These are phyloP conservation scores for Geosmithia flava DNA, from an alignment of 2,329 filamentous ascomycete species.

Conservation along the genomic window DNA sequence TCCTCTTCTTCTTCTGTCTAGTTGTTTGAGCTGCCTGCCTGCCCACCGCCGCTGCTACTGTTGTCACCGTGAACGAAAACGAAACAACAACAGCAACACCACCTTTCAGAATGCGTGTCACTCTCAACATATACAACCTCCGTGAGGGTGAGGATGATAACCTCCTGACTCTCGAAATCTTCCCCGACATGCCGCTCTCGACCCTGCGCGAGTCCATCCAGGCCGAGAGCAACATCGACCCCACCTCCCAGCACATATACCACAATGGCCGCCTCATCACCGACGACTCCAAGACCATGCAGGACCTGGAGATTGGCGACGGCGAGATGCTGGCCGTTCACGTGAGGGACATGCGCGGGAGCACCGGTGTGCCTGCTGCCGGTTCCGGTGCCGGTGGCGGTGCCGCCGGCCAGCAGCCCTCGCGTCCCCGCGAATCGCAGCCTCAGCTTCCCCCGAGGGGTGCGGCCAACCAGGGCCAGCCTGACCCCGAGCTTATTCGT, in stretches of 20 bases:
- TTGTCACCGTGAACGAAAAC: neutral
- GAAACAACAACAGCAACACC: neutral
- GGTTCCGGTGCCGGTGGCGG: no score
- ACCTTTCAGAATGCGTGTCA: conserved; percentile 57
- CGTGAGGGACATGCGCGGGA: conserved; percentile 48
- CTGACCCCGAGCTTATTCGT: conserved; percentile 71
- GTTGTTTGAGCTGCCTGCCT: neutral
- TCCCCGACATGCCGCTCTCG: conserved; percentile 68
- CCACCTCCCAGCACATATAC: conserved; percentile 69
- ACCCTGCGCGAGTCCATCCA: conserved; percentile 82
- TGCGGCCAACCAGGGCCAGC: conserved; percentile 14
- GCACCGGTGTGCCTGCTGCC: conserved; percentile 22
- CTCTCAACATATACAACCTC: conserved; percentile 70
- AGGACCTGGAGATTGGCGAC: conserved; percentile 68
- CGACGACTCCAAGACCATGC: conserved; percentile 69
- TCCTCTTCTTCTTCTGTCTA: neutral
- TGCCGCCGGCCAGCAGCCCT: conserved; percentile 7
- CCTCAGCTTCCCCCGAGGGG: conserved; percentile 13
- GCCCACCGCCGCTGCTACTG: neutral
- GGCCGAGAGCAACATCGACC: conserved; percentile 65
- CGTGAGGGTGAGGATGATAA: conserved; percentile 57
- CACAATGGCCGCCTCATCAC: conserved; percentile 75
- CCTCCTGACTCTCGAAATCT: conserved; percentile 71
- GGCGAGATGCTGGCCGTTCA: conserved; percentile 89
- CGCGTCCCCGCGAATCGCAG: conserved; percentile 8